Conservation (phyloP, 2,329 filamentous ascomycete genomes). For the Colletotrichum magnum region DNA sequence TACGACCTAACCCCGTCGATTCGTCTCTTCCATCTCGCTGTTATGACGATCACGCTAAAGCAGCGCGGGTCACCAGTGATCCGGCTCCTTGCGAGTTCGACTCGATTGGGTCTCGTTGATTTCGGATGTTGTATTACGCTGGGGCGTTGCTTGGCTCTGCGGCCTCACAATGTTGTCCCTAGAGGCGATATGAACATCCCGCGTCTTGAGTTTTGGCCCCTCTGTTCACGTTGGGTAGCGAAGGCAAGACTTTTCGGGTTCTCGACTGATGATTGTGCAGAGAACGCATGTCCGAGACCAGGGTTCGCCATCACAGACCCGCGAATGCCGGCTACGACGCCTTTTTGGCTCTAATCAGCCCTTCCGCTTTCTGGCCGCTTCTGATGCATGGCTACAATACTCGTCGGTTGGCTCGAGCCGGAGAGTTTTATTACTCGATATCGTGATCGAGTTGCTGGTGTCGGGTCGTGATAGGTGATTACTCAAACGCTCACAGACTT, state of each 20-base stretch:
- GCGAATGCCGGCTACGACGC: background rate
- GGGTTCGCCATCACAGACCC: background rate
- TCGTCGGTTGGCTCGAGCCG: background rate
- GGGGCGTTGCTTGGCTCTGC: background rate
- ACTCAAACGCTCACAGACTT: background rate
- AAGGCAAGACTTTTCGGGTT: background rate
- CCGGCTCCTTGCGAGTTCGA: conserved; percentile 18
- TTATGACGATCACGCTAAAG: conserved; percentile 10
- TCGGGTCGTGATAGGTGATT: no score
- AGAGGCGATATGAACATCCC: background rate
- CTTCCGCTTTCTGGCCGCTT: background rate
- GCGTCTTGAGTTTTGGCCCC: conserved; percentile 3
- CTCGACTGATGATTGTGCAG: background rate
- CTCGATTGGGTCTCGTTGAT: conserved; percentile 13
- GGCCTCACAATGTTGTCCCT: background rate
- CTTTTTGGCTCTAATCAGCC: background rate
- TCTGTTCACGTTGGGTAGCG: background rate
- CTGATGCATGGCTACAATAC: background rate
- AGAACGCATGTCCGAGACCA: conserved; percentile 8
- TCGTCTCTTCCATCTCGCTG: conserved; percentile 5
- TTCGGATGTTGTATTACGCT: background rate
- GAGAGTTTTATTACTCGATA: background rate
- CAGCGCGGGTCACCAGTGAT: conserved; percentile 1
- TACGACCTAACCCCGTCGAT: background rate
- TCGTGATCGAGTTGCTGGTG: no score